phyloP scores from a whole-genome alignment of 345 rosid species.

The Gossypium anomalum region DNA sequence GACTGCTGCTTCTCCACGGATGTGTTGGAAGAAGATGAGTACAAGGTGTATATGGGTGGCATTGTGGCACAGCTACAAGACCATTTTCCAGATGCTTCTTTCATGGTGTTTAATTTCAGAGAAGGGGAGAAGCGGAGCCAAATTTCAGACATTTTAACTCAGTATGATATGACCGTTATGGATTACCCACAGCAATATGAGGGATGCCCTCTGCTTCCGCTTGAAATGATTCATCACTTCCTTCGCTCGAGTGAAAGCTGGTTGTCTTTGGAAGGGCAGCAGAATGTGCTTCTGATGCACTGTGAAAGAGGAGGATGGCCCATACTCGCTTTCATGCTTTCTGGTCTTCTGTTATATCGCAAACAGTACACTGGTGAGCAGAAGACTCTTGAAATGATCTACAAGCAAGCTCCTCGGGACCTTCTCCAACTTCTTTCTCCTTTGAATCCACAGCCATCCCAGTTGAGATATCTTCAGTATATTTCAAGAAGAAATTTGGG shows the following conservation, averaged over 20 bases:
- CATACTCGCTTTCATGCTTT: conserved; percentile 92
- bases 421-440: conserved; percentile 79
- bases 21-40: conserved; percentile 90
- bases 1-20: conserved; percentile 98
- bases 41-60: conserved; percentile 87
- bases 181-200: conserved; percentile 95
- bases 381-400: conserved; percentile 97
- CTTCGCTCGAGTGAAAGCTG: conserved; percentile 92
- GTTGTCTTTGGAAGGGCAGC: conserved; percentile 89
- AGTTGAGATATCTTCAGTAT: conserved; percentile 94
- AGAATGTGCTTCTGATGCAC: conserved; percentile 90
- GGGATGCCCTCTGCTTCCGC: conserved; percentile 77
- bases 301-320: conserved; percentile 99
- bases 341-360: conserved; percentile 79
- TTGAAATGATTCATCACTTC: conserved; percentile 95
- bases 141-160: conserved; percentile 76
- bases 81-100: conserved; percentile 88
- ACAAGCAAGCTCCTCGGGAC: conserved; percentile 96
- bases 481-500: conserved; percentile 86
- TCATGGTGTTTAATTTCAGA: conserved; percentile 96
- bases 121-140: conserved; percentile 94
- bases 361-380: conserved; percentile 90
- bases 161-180: conserved; percentile 96
- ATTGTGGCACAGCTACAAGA: conserved; percentile 95
- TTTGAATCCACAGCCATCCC: conserved; percentile 91